These are phyloP conservation scores for Trichocladium antarcticum DNA, from an alignment of 495 filamentous ascomycete genomes.

Conservation along the genomic window DNA sequence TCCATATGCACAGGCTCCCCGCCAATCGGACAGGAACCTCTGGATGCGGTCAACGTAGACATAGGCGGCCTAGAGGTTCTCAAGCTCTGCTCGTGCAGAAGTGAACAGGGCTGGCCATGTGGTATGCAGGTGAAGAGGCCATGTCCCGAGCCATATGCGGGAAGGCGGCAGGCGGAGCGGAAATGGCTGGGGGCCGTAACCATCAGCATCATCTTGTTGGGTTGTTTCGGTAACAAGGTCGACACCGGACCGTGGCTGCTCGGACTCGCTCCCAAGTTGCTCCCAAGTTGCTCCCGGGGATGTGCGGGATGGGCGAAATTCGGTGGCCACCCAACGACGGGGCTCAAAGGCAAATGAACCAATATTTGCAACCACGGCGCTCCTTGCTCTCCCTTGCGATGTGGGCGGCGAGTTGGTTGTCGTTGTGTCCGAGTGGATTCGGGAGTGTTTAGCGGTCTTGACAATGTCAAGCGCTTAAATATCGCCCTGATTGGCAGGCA, in stretches of 20 bases:
- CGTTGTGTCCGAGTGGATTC: background rate
- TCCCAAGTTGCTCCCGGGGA: background rate
- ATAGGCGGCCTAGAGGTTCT: too few relatives aligned
- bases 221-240: background rate
- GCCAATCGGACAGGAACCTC: background rate
- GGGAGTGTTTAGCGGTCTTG: constrained; percentile 1
- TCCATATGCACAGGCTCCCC: too few relatives aligned
- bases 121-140: background rate
- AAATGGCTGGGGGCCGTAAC: background rate
- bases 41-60: background rate
- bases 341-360: too few relatives aligned
- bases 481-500: constrained; percentile 9
- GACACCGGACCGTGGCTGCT: background rate
- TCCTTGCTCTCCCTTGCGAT: background rate
- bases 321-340: background rate
- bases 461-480: constrained; percentile 8
- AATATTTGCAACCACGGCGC: background rate
- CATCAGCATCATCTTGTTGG: background rate
- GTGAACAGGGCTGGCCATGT: background rate
- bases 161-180: background rate
- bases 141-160: background rate
- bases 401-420: background rate
- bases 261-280: background rate
- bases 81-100: background rate
- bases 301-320: background rate